phyloP scores from a whole-genome alignment of 495 filamentous ascomycete species.

The Aspergillus wentii region DNA sequence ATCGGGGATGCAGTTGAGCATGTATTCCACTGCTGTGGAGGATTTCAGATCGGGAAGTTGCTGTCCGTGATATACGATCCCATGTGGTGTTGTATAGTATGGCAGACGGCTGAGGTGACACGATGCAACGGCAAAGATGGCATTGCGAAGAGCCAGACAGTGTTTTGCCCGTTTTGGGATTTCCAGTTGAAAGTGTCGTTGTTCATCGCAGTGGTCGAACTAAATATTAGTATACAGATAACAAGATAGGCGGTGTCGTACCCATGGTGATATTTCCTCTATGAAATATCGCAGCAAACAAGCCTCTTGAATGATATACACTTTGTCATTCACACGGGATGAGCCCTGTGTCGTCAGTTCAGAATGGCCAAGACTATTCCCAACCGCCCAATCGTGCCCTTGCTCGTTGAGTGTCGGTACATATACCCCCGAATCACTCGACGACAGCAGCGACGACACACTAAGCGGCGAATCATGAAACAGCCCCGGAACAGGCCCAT shows the following conservation, averaged over 20 bases:
- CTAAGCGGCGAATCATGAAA: neutral
- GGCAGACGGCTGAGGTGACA: conserved; percentile 17
- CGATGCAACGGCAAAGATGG: conserved; percentile 20
- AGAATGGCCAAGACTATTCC: too few relatives aligned
- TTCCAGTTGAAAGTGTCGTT: conserved; percentile 16
- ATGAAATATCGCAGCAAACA: conserved; percentile 23
- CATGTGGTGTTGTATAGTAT: conserved; percentile 16
- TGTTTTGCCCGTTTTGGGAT: conserved; percentile 16
- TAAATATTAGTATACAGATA: neutral
- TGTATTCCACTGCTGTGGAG: conserved; percentile 20
- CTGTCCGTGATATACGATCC: conserved; percentile 15
- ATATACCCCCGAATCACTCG: neutral
- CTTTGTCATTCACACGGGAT: too few relatives aligned
- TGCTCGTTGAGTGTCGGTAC: neutral
- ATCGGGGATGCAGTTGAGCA: conserved; percentile 23
- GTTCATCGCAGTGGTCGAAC: conserved; percentile 25
- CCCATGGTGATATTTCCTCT: conserved; percentile 25
- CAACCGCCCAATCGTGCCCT: neutral
- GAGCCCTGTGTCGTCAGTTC: too few relatives aligned
- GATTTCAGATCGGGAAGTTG: conserved; percentile 11
- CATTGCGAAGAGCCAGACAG: conserved; percentile 15
- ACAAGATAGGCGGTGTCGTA: conserved; percentile 2
- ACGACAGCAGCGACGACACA: neutral
- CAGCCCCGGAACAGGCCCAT: too few relatives aligned
- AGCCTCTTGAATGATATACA: conserved; percentile 13